These are phyloP conservation scores for Globisporangium nodosum DNA, from an alignment of 352 stramenopile genomes.

Conservation along the genomic window DNA sequence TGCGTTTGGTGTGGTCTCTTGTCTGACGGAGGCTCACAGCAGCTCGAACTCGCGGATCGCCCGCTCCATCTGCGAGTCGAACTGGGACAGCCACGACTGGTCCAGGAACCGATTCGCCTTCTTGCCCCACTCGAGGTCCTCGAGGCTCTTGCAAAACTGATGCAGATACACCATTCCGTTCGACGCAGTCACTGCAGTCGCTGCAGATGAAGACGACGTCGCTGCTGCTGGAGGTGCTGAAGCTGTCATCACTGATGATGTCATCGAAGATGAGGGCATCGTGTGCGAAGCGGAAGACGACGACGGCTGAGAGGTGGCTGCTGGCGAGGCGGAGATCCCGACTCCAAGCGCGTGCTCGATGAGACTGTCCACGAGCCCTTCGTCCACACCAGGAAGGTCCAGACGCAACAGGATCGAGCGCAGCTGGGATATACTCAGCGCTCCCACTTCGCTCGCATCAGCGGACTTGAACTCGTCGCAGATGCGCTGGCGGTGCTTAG, in stretches of 20 bases:
- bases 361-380: conserved; percentile 38
- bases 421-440: conserved; percentile 34
- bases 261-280: background rate
- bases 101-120: conserved; percentile 78
- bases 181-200: background rate
- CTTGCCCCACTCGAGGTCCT: conserved; percentile 61
- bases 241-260: background rate
- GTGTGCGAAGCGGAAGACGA: background rate
- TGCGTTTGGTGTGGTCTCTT: background rate
- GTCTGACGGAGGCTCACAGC: conserved; percentile 23
- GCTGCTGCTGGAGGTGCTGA: conserved; percentile 1
- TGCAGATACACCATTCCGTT: conserved; percentile 30
- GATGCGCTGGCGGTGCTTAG: conserved; percentile 54
- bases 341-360: conserved; percentile 29
- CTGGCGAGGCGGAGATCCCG: conserved; percentile 3
- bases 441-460: conserved; percentile 29
- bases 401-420: conserved; percentile 38
- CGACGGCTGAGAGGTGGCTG: background rate
- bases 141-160: conserved; percentile 45
- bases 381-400: conserved; percentile 44
- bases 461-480: conserved; percentile 55
- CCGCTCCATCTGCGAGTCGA: conserved; percentile 75
- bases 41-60: conserved; percentile 66
- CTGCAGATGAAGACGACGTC: background rate
- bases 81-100: conserved; percentile 71